Conservation (phyloP, 2,329 filamentous ascomycete genomes). For the Cordyceps javanica region DNA sequence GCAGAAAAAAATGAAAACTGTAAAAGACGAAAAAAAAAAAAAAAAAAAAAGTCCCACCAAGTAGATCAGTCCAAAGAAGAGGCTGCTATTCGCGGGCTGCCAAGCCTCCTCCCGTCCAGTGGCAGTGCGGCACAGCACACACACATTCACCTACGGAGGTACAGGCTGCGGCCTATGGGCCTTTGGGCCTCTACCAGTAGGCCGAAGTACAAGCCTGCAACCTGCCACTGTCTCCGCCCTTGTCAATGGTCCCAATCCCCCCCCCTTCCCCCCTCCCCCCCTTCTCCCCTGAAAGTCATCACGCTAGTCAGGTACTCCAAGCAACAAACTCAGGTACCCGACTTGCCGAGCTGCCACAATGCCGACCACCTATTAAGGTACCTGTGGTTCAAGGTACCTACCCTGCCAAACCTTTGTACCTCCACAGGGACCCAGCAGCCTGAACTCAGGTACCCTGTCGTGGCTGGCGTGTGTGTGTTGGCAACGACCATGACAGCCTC, state of each 20-base stretch:
- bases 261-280: not conserved
- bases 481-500: too few relatives aligned
- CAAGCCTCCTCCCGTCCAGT: not conserved
- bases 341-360: too few relatives aligned
- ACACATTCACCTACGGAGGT: not conserved
- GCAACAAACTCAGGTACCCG: not conserved
- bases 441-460: not conserved
- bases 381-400: not conserved
- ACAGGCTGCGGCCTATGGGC: not conserved
- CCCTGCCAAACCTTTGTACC: not conserved
- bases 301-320: conserved; percentile 4
- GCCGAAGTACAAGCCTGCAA: not conserved
- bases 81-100: not conserved
- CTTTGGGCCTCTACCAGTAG: too few relatives aligned
- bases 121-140: not conserved
- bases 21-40: not conserved
- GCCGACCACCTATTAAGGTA: not conserved
- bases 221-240: not conserved
- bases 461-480: not conserved
- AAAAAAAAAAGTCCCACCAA: not conserved
- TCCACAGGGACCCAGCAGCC: not conserved
- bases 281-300: not conserved
- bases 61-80: not conserved
- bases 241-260: not conserved
- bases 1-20: too few relatives aligned